A percentile compares a stretch with the other conserved stretches of the same genome.
phyloP scores from a whole-genome alignment of 306 rosid genomes.

The Ormosia emarginata region DNA sequence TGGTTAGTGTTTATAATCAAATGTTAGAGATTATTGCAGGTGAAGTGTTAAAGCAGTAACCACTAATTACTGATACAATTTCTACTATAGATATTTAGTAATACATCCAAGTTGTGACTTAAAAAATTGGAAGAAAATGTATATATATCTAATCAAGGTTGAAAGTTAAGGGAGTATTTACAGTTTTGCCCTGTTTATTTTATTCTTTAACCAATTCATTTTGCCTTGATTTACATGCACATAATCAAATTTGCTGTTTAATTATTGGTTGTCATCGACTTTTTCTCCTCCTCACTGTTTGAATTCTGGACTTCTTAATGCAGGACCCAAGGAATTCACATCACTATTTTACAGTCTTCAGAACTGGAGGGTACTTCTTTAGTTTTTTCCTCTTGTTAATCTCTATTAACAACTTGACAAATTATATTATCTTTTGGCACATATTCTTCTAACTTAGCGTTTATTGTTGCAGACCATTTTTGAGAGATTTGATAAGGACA shows the following conservation, averaged over 20 bases:
- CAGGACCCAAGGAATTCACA: conserved; percentile 95
- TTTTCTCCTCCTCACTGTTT: neutral
- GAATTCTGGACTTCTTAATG: conserved; percentile 13
- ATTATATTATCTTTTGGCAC: neutral
- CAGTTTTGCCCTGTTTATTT: neutral
- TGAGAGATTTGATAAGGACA: conserved; percentile 83
- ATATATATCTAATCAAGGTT: neutral
- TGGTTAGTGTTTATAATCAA: neutral
- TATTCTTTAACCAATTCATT: neutral
- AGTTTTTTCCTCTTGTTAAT: neutral
- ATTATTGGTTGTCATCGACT: neutral
- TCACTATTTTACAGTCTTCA: conserved; percentile 87
- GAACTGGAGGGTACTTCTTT: conserved; percentile 77
- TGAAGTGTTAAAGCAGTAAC: neutral
- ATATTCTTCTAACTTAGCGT: neutral
- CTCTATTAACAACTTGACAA: neutral
- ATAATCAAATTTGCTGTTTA: neutral
- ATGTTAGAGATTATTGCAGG: neutral
- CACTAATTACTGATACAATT: neutral
- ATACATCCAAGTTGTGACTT: neutral
- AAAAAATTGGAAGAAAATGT: neutral
- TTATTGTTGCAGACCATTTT: conserved; percentile 56
- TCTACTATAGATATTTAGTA: neutral
- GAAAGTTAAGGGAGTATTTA: neutral
- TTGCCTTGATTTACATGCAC: neutral